These are phyloP conservation scores for Sphagnurus paluster DNA, from an alignment of 1,284 basidiomycete species.

Conservation along the genomic window DNA sequence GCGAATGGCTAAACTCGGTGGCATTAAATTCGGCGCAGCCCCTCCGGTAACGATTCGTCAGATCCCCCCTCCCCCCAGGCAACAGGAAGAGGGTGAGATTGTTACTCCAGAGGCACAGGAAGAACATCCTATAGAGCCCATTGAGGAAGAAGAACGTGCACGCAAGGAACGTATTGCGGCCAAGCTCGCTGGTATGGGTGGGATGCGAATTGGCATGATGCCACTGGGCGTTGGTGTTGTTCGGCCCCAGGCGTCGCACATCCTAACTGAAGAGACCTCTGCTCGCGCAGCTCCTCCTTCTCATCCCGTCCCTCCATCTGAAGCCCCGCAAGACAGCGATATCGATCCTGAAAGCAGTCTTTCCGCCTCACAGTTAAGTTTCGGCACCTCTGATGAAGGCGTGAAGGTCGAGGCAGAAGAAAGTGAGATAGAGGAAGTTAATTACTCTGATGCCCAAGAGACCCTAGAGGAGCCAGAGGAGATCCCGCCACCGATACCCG, in stretches of 20 bases:
- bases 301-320: constrained; percentile 30
- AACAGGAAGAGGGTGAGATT: constrained; percentile 32
- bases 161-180: constrained; percentile 69
- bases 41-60: constrained; percentile 42
- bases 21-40: constrained; percentile 67
- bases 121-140: constrained; percentile 31
- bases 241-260: constrained; percentile 31
- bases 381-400: constrained; percentile 52
- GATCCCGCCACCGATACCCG: constrained; percentile 40
- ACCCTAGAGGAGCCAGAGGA: constrained; percentile 45
- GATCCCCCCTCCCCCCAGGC: constrained; percentile 35
- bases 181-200: constrained; percentile 71
- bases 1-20: constrained; percentile 77
- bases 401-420: constrained; percentile 66
- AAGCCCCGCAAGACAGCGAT: constrained; percentile 25
- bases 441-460: constrained; percentile 46
- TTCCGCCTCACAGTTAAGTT: constrained; percentile 29
- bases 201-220: constrained; percentile 76
- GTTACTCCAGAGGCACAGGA: constrained; percentile 25
- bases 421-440: constrained; percentile 66
- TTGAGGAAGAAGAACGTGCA: constrained; percentile 63
- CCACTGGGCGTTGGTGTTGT: constrained; percentile 40
- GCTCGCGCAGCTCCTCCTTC: constrained; percentile 35
- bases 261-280: constrained; percentile 30
- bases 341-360: constrained; percentile 42